These are phyloP conservation scores for Guyanaporus albipodus DNA, from an alignment of 768 basidiomycete species.

Conservation along the genomic window DNA sequence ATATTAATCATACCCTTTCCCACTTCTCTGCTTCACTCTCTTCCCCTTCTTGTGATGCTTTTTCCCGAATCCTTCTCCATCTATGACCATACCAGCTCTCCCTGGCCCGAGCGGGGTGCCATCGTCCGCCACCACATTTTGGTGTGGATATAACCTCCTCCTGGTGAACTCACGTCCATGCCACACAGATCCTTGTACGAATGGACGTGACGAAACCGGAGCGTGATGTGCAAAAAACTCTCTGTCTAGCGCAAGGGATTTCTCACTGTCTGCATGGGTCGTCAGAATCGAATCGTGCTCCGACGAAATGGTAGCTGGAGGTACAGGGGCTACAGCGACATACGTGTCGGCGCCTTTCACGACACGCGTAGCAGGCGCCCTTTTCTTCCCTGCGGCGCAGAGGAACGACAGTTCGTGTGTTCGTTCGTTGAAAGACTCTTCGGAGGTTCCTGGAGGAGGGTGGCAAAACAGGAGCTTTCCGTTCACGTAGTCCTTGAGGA, in stretches of 20 bases:
- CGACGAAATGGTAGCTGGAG: not conserved
- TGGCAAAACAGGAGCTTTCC: conserved; percentile 90
- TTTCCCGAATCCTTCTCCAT: conserved; percentile 49
- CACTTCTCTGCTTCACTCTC: conserved; percentile 84
- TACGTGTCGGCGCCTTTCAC: conserved; percentile 82
- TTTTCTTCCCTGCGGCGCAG: conserved; percentile 73
- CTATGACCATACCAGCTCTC: conserved; percentile 38
- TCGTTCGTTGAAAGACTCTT: conserved; percentile 69
- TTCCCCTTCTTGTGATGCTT: conserved; percentile 84
- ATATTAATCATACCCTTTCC: conserved; percentile 80
- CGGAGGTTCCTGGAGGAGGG: conserved; percentile 69
- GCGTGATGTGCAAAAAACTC: conserved; percentile 72
- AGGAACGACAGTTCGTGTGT: conserved; percentile 59
- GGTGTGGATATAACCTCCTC: conserved; percentile 73
- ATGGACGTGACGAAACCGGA: conserved; percentile 53
- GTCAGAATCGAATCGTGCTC: conserved; percentile 24
- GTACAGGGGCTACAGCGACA: conserved; percentile 35
- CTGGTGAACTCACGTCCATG: conserved; percentile 62
- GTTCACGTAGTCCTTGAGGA: conserved; percentile 97
- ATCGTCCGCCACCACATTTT: conserved; percentile 73
- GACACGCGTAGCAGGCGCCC: conserved; percentile 84
- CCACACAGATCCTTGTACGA: conserved; percentile 56
- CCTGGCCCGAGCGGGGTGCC: conserved; percentile 56
- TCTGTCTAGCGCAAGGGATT: conserved; percentile 69
- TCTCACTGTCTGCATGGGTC: conserved; percentile 38